Percentiles rank a stretch among this genome's conserved stretches.
phyloP scores from a whole-genome alignment of 495 filamentous ascomycete species.

The Rusavskia elegans region DNA sequence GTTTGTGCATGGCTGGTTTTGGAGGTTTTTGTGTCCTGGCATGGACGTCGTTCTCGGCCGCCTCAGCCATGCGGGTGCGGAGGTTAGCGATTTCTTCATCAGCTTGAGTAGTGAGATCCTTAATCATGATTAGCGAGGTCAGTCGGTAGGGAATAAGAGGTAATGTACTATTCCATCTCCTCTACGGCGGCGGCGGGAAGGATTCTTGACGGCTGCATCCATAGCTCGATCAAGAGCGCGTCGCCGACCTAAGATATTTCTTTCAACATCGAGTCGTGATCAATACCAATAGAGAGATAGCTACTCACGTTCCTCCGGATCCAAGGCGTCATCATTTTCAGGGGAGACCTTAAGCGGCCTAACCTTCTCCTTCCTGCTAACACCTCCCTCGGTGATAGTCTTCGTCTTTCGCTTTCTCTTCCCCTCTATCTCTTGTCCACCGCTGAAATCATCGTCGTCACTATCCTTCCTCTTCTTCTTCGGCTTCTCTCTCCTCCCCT shows the following conservation, averaged over 20 bases:
- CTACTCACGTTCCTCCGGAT: constrained; percentile 35
- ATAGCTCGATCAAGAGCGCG: constrained; percentile 71
- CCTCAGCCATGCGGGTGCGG: constrained; percentile 80
- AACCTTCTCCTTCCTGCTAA: constrained; percentile 26
- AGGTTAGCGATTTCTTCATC: constrained; percentile 82
- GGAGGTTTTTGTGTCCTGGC: constrained; percentile 48
- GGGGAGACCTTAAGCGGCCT: constrained; percentile 27
- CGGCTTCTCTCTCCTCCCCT: constrained; percentile 59
- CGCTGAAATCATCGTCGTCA: constrained; percentile 36
- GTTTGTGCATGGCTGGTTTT: constrained; percentile 76
- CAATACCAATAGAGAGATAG: no score
- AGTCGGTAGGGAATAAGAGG: neutral
- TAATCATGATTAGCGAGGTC: constrained; percentile 9
- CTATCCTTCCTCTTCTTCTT: constrained; percentile 41
- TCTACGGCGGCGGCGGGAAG: constrained; percentile 66
- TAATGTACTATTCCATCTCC: constrained; percentile 72
- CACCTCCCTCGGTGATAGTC: constrained; percentile 20
- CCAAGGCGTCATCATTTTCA: constrained; percentile 47
- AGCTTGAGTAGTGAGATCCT: constrained; percentile 79
- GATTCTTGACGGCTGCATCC: constrained; percentile 72
- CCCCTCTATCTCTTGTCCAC: constrained; percentile 40
- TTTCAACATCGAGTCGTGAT: no score
- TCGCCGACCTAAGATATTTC: constrained; percentile 38
- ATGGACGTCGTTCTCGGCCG: constrained; percentile 70
- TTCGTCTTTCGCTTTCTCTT: constrained; percentile 32